Evolutionary conservation across 2,329 filamentous ascomycete genomes (phyloP), one percentile per base, ranked within the genome.

Genomic region (Fusarium illudens): DNA sequence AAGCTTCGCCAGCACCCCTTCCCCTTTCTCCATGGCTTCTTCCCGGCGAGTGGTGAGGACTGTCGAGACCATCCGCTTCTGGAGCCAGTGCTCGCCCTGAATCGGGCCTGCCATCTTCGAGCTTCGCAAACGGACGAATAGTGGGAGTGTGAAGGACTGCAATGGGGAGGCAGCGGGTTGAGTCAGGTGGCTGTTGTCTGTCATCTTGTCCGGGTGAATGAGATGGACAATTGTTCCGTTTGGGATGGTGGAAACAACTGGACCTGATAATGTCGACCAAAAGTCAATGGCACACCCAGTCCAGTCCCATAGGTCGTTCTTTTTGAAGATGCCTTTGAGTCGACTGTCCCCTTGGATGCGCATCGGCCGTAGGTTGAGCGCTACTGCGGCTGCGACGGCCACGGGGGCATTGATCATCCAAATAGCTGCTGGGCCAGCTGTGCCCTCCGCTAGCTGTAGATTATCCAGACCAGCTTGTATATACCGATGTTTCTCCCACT

Each of bases 371-470:
- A 11, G 17, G 34, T 62, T 64, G 19, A 62, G 12, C 6, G 32
- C 20, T 1, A 20, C 58, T 7, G 59, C 61, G 6, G 56, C 48
- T 22, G 51, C 20, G 11, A 64, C 30, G 9, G 44, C 61, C n/a
- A 37, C 11, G 15, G 61, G 55, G 4, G 59, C 36, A 7, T 46
- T 15, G 13, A 51, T 13, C 50, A 58, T 58, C 19, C 20, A 51
- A 7, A 62, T 9, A 3, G 17, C 42, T 27, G 5, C 7, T 17
- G 15, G 33, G n/a, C 33, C 15, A n/a, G 7, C 33, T 9, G 39
- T 19, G 6, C 4, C 6, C 4, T n/a, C 7, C 13, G 10, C 42
- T 4, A 5, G 10, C n/a, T 19, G 15, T 8, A 32, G n/a, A 15
- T 27, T 32, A 17, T 30, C 12, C 9, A 62, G n/a, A 3, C 4